Base-by-base conservation (phyloP, 495 filamentous ascomycete species). In the Xylaria intraflava region DNA sequence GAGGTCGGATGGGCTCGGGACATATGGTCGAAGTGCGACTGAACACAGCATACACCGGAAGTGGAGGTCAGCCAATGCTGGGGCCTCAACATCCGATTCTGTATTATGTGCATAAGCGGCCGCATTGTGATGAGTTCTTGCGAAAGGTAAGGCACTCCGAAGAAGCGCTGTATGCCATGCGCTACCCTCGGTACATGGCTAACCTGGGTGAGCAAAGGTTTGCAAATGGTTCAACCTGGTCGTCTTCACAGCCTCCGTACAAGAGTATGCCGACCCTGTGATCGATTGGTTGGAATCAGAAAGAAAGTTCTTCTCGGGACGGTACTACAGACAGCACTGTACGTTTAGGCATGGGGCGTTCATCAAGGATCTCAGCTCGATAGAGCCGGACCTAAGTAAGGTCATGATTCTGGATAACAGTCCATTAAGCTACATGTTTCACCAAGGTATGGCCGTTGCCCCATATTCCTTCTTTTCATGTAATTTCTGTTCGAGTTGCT, bases 21-120 rank as follows among this genome's bases (percentile, higher is more conserved):
- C 94, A 98, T 70, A 97, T 97, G 93, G 92, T 98, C 29, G 93
- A 98, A 72, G 93, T 98, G 59, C 93, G 92, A 62, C 79, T 97
- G 44, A 82, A 85, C 60, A 80, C 80, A 17, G 77, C 81, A 30
- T 76, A 82, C 51, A 70, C 81, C 46, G 76, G 77, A 26, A 79
- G 80, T 27, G 83, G 84, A 36, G 84, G 79, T 35, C 81, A 82
- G 49, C 73, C 80, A 22, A 80, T 80, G 14, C 66, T 89, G 36
- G 90, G 87, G 10, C 87, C 88, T 42, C 92, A 95, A 62, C 90
- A 97, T 67, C 93, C 93, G 5, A 97, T 98, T 63, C 72, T 98
- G 53, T 98, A 98, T 72, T 97, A 96, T 74, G 93, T 98, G 46
- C 94, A 97, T 72, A 96, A 97, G 72, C 83, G 93, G 51, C 93